phyloP scores from a whole-genome alignment of 495 filamentous ascomycete genomes.

The Rhypophila decipiens region DNA sequence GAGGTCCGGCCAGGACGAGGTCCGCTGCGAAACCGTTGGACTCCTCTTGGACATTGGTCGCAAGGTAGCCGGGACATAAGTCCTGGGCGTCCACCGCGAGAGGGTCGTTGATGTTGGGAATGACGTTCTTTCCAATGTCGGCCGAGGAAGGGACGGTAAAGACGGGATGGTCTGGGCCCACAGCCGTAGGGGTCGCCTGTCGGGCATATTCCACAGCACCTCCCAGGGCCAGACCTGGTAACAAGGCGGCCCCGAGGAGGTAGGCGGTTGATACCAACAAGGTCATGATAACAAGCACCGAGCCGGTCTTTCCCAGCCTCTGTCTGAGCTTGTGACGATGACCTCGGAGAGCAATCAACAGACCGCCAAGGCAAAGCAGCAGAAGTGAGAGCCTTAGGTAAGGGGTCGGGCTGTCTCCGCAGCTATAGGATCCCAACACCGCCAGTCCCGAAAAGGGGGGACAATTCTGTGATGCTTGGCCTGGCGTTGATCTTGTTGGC shows the following conservation, averaged over 20 bases:
- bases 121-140: conserved; percentile 49
- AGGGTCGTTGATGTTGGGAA: conserved; percentile 70
- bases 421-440: too few species aligned
- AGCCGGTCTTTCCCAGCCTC: background rate
- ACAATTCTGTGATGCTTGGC: too few species aligned
- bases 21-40: conserved; percentile 51
- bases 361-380: background rate
- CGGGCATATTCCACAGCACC: too few species aligned
- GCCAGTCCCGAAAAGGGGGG: too few species aligned
- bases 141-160: conserved; percentile 47
- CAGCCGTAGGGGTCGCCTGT: too few species aligned
- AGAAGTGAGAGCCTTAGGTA: background rate
- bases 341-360: background rate
- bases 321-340: background rate
- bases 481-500: too few species aligned
- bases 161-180: conserved; percentile 7
- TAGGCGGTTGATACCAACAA: conserved; percentile 12
- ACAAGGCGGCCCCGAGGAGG: conserved; percentile 8
- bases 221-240: background rate
- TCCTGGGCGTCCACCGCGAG: conserved; percentile 64
- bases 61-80: conserved; percentile 71
- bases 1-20: conserved; percentile 56
- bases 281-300: conserved; percentile 12
- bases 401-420: background rate
- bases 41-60: conserved; percentile 50